phyloP scores from a whole-genome alignment of 2,329 filamentous ascomycete genomes.

The Lecanicillium sp. region DNA sequence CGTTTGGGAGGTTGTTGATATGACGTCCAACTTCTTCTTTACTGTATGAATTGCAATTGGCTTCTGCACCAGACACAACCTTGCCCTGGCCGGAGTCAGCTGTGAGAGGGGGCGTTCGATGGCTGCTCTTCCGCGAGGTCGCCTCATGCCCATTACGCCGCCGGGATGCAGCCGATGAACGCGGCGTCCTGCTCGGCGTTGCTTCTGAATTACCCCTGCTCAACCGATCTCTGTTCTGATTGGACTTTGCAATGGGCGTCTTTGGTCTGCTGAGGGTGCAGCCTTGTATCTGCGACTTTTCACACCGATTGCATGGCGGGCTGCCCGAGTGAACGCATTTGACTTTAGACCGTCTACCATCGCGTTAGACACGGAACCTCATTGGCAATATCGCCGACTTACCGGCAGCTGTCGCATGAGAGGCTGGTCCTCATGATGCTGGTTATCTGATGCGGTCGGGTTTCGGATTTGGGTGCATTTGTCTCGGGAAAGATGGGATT shows the following conservation, averaged over 20 bases:
- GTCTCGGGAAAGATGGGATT: constrained; percentile 4
- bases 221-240: neutral
- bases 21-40: constrained; percentile 12
- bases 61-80: neutral
- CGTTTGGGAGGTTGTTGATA: constrained; percentile 16
- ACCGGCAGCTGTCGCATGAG: constrained; percentile 27
- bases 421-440: constrained; percentile 24
- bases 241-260: constrained; percentile 6
- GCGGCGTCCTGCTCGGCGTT: neutral
- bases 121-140: neutral
- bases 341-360: constrained; percentile 23
- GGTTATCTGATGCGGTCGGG: neutral
- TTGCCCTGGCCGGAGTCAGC: neutral
- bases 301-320: constrained; percentile 23
- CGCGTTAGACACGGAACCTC: neutral
- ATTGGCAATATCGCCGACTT: constrained; percentile 5
- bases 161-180: neutral
- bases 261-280: constrained; percentile 20
- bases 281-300: constrained; percentile 15
- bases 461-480: neutral
- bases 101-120: neutral
- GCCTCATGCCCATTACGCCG: neutral
- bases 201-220: neutral
- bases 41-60: neutral
- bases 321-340: constrained; percentile 25